phyloP scores from a whole-genome alignment of 768 basidiomycete genomes.

The Amanita pseudoporphyria region DNA sequence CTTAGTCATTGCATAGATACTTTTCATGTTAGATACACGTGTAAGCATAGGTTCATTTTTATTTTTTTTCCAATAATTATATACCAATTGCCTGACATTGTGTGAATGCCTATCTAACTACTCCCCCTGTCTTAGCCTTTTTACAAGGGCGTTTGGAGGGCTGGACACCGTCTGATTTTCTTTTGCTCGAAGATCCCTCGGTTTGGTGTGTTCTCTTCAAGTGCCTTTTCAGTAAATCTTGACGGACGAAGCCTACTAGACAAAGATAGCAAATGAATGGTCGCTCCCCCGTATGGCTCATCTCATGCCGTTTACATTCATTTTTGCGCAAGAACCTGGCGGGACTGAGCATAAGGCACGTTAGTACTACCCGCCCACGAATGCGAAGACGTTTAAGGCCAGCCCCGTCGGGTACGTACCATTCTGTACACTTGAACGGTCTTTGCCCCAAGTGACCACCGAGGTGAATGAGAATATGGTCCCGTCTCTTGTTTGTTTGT shows the following conservation, averaged over 20 bases:
- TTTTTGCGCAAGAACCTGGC: conserved; percentile 65
- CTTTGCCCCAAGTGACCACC: conserved; percentile 64
- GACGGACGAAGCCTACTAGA: conserved; percentile 48
- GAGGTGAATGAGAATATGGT: conserved; percentile 68
- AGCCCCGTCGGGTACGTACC: conserved; percentile 32
- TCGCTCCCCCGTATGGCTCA: conserved; percentile 48
- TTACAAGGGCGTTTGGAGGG: not conserved
- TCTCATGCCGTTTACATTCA: conserved; percentile 69
- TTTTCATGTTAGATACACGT: not conserved
- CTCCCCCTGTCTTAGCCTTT: not conserved
- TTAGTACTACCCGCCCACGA: not conserved
- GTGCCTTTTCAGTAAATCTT: conserved; percentile 61
- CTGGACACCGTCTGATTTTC: not conserved
- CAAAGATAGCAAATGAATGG: conserved; percentile 55
- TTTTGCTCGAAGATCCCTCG: conserved; percentile 9
- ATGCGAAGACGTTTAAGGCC: not conserved
- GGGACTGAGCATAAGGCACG: conserved; percentile 26
- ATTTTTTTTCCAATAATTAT: conserved; percentile 4
- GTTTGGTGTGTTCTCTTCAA: conserved; percentile 45
- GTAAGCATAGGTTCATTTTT: conserved; percentile 5
- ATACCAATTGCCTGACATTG: not conserved
- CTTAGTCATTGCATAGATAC: conserved; percentile 4
- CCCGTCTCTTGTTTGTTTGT: conserved; percentile 62
- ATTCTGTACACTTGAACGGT: conserved; percentile 53
- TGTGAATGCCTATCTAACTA: not conserved